phyloP scores from a whole-genome alignment of 2,329 filamentous ascomycete species.

The Chaetothyriales sp. region DNA sequence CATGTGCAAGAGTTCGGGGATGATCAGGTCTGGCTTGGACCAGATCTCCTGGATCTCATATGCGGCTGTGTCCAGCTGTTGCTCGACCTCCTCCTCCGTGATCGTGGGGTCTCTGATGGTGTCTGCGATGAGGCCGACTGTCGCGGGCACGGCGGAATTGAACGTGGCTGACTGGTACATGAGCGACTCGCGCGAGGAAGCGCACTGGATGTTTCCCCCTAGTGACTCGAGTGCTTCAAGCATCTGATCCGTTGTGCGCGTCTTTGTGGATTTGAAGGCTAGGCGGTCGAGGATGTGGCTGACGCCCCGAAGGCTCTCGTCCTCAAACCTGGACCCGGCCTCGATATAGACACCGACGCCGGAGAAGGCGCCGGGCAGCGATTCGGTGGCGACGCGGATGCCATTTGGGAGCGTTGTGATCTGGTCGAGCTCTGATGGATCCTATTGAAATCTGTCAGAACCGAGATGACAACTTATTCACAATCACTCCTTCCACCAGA shows the following conservation, averaged over 20 bases:
- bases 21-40: conserved; percentile 89
- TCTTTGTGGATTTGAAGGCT: conserved; percentile 76
- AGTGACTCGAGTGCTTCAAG: conserved; percentile 73
- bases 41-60: conserved; percentile 97
- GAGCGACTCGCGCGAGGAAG: conserved; percentile 82
- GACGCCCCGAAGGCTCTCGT: conserved; percentile 65
- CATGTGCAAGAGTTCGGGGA: conserved; percentile 89
- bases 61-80: conserved; percentile 78
- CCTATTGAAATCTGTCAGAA: conserved; percentile 31
- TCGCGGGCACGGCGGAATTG: conserved; percentile 74
- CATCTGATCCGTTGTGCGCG: conserved; percentile 64
- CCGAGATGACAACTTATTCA: no score
- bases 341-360: conserved; percentile 93
- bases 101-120: conserved; percentile 78
- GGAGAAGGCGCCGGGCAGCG: conserved; percentile 83
- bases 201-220: conserved; percentile 93
- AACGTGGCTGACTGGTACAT: conserved; percentile 99
- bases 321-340: conserved; percentile 87
- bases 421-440: conserved; percentile 72
- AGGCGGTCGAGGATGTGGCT: conserved; percentile 93
- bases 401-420: conserved; percentile 86
- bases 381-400: conserved; percentile 84
- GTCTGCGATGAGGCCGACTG: conserved; percentile 74
- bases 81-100: conserved; percentile 69
- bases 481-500: no score